Evolutionary conservation across 2,329 filamentous ascomycete genomes (phyloP), one percentile per base, ranked within the genome.

Genomic region (Bipolaris victoriae): DNA sequence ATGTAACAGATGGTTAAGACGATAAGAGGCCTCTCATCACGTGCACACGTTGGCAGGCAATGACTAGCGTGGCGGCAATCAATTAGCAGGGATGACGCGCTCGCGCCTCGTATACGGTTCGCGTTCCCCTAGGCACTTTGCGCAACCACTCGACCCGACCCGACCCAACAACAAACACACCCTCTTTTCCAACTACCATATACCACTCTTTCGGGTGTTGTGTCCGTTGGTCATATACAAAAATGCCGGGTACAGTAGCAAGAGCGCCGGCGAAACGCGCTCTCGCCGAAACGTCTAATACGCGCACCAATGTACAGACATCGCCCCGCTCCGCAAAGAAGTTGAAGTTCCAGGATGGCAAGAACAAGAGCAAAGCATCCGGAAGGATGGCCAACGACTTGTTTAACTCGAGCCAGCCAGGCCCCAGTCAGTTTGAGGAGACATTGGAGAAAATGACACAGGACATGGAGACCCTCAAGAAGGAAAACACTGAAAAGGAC

Each of bases 381-480:
- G 85, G 89, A 65, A 85, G 84, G 72, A 82, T 80, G n/a, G 81
- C 79, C 10, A 84, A 85, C 64, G 85, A 84, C 62, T 88, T 87
- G 5, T 73, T 76, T 52, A 65, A 71, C 74, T 87, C 57, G 83
- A 61, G 94, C 90, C 86, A 62, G 93, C 90, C 91, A 93, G 63
- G 58, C 76, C 97, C 96, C 80, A 97, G 92, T 75, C 86, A 90
- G 53, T 99, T 99, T 75, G 95, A 98, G 78, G 92, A 97, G 73
- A 91, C 97, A 2, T 83, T 99, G 60, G 94, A 97, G 82, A 97
- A 96, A 81, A 86, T 99, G 77, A 95, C 92, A 60, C 94, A 98
- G 77, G 92, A 97, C 73, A 93, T 98, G 60, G 89, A 86, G 22
- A 90, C 89, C 18, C 82, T 96, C 65, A 97, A 93, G 81, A 84